Conservation (phyloP, 2,329 filamentous ascomycete genomes). For the Fulvia fulva region DNA sequence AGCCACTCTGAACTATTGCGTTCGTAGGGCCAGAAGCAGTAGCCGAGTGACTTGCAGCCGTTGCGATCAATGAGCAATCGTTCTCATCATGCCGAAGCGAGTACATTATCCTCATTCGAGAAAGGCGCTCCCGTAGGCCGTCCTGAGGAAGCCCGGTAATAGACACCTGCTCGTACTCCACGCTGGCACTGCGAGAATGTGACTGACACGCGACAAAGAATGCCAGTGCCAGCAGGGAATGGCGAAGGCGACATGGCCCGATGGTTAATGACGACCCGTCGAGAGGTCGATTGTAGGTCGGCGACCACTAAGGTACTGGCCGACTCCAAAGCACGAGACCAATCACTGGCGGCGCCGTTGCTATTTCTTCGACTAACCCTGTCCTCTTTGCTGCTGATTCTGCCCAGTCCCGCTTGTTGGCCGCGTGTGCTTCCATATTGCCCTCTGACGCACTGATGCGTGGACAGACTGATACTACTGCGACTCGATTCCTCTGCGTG, state of each 20-base stretch:
- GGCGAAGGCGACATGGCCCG: too few species aligned
- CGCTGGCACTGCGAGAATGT: not conserved
- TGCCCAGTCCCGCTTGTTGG: constrained; percentile 10
- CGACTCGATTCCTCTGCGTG: not conserved
- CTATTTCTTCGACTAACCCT: constrained; percentile 4
- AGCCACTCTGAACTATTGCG: too few species aligned
- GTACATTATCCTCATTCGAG: not conserved
- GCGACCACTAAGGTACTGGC: not conserved
- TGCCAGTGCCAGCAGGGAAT: not conserved
- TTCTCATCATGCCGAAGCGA: not conserved
- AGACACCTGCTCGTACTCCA: not conserved
- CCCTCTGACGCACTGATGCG: constrained; percentile 15
- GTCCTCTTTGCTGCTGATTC: constrained; percentile 3
- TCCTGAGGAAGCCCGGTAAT: not conserved
- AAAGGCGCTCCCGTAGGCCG: not conserved
- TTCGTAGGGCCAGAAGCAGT: not conserved
- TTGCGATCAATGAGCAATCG: not conserved
- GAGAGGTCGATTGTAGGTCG: too few species aligned
- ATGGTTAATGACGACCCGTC: too few species aligned
- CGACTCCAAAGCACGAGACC: constrained; percentile 3
- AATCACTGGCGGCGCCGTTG: constrained; percentile 5
- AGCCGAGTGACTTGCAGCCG: not conserved
- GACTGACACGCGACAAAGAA: not conserved
- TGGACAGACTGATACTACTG: not conserved
- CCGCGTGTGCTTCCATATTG: constrained; percentile 16